Base-by-base conservation (phyloP, 2,329 filamentous ascomycete genomes). In the Chrysoporthe austroafricana region DNA sequence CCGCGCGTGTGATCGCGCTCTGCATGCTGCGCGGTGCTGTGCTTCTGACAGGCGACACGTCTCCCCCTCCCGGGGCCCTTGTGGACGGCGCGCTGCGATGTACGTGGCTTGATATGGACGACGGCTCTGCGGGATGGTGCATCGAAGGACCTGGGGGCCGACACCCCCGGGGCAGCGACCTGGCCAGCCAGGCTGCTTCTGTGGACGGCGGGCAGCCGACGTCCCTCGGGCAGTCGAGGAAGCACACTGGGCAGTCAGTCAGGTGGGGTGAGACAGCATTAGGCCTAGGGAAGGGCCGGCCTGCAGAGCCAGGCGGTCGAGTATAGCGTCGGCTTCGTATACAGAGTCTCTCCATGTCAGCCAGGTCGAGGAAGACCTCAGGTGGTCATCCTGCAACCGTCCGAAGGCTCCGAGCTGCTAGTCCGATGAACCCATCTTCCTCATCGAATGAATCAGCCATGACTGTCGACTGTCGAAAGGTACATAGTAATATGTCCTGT, bases 1-100 rank as follows among this genome's bases (percentile, higher is more conserved):
- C 74, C 76, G 75, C 75, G 72, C 75, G 74, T 70, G 71, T 76
- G 73, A 76, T 72, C 72, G 36, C 36, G 26, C 18, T 60, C 26
- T 60, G 57, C 5, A 26, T 16, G 16, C 57, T 32, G 34, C 16
- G 56, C 34, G 26, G 57, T 60, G 57, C n/a, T 42, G 18, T 60
- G n/a, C 14, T 42, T 42, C 8, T 58, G 34, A 42, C 4, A 58
- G 56, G 56, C 34, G 16, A 26, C 13, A 11, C 3, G 9, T 26
- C 26, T 26, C 26, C 26, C 26, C 26, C 26, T 26, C 26, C 26
- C 26, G 26, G 26, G 26, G 14, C 16, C n/a, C 18, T n/a, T 21
- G n/a, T 54, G 21, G 46, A 50, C 14, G 46, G 46, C 13, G 46
- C 7, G 14, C n/a, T 13, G 46, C 46, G 13, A 50, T 50, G 46